Percentiles rank a stretch among this genome's conserved stretches.
Evolutionary conservation across 495 filamentous ascomycete genomes (phyloP).

Genomic region (Ramalina peruviana): DNA sequence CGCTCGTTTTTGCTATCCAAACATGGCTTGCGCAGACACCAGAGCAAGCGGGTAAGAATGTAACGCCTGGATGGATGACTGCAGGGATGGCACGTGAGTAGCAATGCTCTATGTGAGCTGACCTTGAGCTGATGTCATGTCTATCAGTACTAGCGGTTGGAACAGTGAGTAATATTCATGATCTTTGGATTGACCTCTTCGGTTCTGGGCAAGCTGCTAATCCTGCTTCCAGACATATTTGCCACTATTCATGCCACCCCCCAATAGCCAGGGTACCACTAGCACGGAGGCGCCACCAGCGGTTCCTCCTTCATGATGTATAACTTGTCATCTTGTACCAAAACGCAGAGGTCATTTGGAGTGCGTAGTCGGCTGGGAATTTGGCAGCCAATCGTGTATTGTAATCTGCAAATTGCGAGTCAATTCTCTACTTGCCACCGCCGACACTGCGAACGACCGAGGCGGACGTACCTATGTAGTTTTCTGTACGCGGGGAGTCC

Average conservation of each 20-base stretch:
- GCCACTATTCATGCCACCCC: conserved; percentile 64
- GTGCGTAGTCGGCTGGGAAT: no score
- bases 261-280: conserved; percentile 24
- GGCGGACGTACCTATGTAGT: no score
- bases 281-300: conserved; percentile 31
- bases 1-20: conserved; percentile 73
- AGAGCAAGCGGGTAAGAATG: conserved; percentile 49
- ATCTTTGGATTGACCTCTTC: not conserved
- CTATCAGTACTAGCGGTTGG: conserved; percentile 58
- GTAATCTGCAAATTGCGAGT: no score
- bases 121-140: conserved; percentile 7
- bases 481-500: no score
- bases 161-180: conserved; percentile 37
- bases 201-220: not conserved
- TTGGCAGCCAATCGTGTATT: no score
- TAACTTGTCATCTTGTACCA: not conserved
- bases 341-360: no score
- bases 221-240: conserved; percentile 49
- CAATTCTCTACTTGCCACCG: no score
- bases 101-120: not conserved
- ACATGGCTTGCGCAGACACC: conserved; percentile 75
- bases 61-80: conserved; percentile 70
- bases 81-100: conserved; percentile 73
- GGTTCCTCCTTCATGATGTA: conserved; percentile 24
- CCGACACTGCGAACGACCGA: no score